These are phyloP conservation scores for Geosiphon pyriformis DNA, from an alignment of 192 early-diverging fungal species.

Conservation along the genomic window DNA sequence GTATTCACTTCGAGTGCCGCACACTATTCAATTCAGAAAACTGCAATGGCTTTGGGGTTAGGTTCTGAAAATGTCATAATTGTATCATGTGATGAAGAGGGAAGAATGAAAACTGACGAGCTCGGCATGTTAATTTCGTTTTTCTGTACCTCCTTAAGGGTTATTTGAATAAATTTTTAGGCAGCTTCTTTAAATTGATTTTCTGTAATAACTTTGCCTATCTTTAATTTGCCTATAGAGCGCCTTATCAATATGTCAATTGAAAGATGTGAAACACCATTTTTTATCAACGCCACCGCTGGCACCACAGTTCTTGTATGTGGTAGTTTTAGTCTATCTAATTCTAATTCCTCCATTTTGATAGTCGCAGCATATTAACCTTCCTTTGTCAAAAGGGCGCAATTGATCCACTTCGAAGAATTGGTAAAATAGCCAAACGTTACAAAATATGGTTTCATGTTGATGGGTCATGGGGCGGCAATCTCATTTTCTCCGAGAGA, in stretches of 20 bases:
- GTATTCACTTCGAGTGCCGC: conserved; percentile 67
- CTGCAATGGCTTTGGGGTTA: conserved; percentile 63
- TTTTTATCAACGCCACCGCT: conserved; percentile 77
- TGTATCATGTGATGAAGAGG: conserved; percentile 57
- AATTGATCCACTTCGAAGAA: conserved; percentile 64
- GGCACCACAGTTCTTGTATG: conserved; percentile 74
- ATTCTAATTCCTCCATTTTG: not conserved
- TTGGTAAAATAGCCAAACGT: conserved; percentile 51
- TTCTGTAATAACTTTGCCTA: no score
- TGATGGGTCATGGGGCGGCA: conserved; percentile 78
- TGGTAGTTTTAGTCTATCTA: not conserved
- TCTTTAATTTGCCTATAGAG: conserved; percentile 27
- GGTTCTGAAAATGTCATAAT: conserved; percentile 61
- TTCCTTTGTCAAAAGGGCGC: conserved; percentile 42
- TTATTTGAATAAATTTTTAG: no score
- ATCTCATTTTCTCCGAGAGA: conserved; percentile 54
- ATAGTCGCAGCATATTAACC: not conserved
- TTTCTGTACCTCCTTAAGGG: no score
- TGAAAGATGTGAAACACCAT: conserved; percentile 51
- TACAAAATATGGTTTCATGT: conserved; percentile 70
- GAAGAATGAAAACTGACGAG: conserved; percentile 53
- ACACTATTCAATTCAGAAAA: conserved; percentile 75
- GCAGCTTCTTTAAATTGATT: no score
- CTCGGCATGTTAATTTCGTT: conserved; percentile 36
- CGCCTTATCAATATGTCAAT: conserved; percentile 37